These are phyloP conservation scores for Myxozyma udenii DNA, from an alignment of 805 yeast species.

Conservation along the genomic window DNA sequence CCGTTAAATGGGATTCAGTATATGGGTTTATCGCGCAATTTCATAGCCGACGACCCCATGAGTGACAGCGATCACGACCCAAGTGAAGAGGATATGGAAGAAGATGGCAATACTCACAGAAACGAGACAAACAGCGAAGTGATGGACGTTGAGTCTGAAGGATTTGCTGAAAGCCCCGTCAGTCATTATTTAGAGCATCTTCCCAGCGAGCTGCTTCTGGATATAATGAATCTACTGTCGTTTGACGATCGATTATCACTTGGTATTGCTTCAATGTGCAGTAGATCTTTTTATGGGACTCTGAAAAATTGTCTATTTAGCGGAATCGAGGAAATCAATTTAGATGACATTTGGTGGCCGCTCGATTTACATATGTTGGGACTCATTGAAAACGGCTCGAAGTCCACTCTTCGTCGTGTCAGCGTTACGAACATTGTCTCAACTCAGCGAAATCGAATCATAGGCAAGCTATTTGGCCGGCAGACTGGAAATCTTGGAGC, in stretches of 20 bases:
- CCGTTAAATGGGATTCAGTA: no score
- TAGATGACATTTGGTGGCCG: constrained; percentile 5
- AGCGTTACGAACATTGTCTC: not conserved
- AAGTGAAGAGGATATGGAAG: no score
- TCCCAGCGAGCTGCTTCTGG: constrained; percentile 8
- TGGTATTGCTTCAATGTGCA: not conserved
- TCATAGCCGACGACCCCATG: no score
- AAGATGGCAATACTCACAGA: no score
- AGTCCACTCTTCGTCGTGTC: not conserved
- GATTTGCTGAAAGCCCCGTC: no score
- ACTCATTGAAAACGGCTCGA: not conserved
- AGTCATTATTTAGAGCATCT: no score
- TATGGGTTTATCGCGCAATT: no score
- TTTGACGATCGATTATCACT: constrained; percentile 2
- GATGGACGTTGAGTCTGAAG: no score
- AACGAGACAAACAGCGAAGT: no score
- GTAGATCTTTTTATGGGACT: not conserved
- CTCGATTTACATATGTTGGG: not conserved
- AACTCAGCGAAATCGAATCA: not conserved
- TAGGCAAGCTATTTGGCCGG: not conserved
- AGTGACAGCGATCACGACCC: no score
- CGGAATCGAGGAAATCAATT: not conserved
- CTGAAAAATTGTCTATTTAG: not conserved
- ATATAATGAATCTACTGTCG: constrained; percentile 8
- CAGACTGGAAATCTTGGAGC: not conserved